phyloP scores from a whole-genome alignment of 306 rosid genomes.

The Sechiopsis laciniata region DNA sequence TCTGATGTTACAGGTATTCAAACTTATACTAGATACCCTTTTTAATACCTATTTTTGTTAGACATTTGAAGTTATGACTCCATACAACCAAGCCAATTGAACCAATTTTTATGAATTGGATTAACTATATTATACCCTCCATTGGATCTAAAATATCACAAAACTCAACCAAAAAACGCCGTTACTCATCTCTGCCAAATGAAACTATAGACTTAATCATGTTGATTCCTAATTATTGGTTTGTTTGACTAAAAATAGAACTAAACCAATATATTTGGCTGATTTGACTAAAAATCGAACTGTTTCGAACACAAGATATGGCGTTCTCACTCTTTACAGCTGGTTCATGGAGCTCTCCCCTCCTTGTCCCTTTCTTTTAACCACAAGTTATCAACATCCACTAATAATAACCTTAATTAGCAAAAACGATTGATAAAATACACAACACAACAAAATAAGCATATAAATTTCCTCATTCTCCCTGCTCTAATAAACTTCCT shows the following conservation, averaged over 20 bases:
- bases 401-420: neutral
- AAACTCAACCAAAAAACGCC: neutral
- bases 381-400: neutral
- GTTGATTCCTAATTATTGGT: too few species aligned
- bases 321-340: too few species aligned
- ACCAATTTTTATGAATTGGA: neutral
- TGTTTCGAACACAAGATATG: too few species aligned
- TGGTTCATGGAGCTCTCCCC: too few species aligned
- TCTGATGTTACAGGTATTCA: too few species aligned
- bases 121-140: too few species aligned
- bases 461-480: neutral
- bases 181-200: neutral
- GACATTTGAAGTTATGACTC: neutral
- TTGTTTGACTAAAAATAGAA: too few species aligned
- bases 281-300: too few species aligned
- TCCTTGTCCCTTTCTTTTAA: neutral
- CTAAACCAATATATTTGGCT: too few species aligned
- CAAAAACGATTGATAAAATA: neutral
- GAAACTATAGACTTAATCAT: neutral
- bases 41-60: too few species aligned
- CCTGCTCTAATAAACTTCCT: neutral
- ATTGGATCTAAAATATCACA: too few species aligned
- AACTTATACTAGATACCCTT: too few species aligned
- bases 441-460: neutral
- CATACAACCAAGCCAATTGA: neutral